Conservation (phyloP, 83 land plant genomes). For the Diphasiastrum complanatum region DNA sequence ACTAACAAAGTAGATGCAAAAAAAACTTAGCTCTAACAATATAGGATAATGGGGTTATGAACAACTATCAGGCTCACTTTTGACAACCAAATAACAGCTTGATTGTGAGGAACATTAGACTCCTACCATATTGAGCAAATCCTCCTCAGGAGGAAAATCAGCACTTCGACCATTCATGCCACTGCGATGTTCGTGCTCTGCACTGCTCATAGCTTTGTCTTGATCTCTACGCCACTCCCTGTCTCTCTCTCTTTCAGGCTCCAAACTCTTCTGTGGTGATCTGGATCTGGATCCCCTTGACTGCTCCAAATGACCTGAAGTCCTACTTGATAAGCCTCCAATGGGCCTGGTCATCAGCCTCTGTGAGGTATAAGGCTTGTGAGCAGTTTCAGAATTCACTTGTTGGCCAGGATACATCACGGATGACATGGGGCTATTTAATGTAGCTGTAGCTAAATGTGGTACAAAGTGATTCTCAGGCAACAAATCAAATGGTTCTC, state of each 20-base stretch:
- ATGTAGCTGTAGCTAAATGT: constrained; percentile 18
- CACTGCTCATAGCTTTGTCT: too few species aligned
- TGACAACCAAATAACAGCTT: too few species aligned
- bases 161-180: constrained; percentile 22
- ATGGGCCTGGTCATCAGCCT: constrained; percentile 15
- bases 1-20: too few species aligned
- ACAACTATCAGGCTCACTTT: too few species aligned
- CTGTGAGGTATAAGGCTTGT: constrained; percentile 26
- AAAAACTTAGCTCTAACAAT: too few species aligned
- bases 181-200: too few species aligned
- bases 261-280: too few species aligned
- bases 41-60: too few species aligned
- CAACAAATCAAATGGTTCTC: too few species aligned
- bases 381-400: constrained; percentile 18
- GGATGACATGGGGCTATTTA: constrained; percentile 27
- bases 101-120: too few species aligned
- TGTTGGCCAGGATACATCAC: constrained; percentile 36
- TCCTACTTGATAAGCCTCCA: constrained; percentile 17
- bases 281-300: constrained; percentile 32
- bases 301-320: constrained; percentile 6
- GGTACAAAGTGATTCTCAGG: too few species aligned
- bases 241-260: constrained; percentile 29
- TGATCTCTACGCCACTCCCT: constrained; percentile 24
- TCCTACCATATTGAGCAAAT: constrained; percentile 70
- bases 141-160: constrained; percentile 55